Conservation (phyloP, 441 rosid species). For the Aleurites moluccanus region DNA sequence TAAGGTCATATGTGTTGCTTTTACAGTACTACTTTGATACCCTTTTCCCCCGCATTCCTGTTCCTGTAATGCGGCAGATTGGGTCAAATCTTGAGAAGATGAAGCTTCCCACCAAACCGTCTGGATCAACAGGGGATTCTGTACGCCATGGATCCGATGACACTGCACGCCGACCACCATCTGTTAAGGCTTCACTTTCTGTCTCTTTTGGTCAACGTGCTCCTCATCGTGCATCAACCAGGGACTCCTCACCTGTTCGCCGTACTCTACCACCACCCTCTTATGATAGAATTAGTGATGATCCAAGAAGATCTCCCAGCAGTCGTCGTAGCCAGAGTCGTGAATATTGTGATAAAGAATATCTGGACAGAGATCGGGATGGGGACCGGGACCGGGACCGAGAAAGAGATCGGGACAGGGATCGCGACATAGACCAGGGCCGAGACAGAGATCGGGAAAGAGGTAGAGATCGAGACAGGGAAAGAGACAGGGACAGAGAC, state of each 20-base stretch:
- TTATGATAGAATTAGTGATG: slow-evolving; percentile 57
- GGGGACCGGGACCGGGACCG: slow-evolving; percentile 29
- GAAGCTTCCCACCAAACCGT: slow-evolving; percentile 79
- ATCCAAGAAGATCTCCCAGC: slow-evolving; percentile 61
- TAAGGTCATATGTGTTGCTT: slow-evolving; percentile 14
- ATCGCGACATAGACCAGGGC: slow-evolving; percentile 25
- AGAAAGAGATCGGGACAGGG: slow-evolving; percentile 32
- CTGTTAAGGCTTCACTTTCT: slow-evolving; percentile 99
- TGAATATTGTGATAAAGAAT: slow-evolving; percentile 59
- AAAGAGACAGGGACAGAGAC: slow-evolving; percentile 38
- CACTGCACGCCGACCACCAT: slow-evolving; percentile 97
- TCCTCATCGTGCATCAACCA: slow-evolving; percentile 98
- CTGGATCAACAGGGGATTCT: slow-evolving; percentile 81
- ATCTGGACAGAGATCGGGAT: slow-evolving; percentile 36
- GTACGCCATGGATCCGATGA: slow-evolving; percentile 88
- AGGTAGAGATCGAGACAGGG: slow-evolving; percentile 26
- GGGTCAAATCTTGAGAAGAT: slow-evolving; percentile 83
- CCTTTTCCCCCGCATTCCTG: slow-evolving; percentile 94
- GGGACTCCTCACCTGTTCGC: slow-evolving; percentile 97
- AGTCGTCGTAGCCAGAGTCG: slow-evolving; percentile 59
- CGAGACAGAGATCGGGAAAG: slow-evolving; percentile 28
- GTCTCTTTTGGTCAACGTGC: slow-evolving; percentile 99
- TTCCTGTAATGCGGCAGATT: slow-evolving; percentile 88
- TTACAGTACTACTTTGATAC: slow-evolving; percentile 97
- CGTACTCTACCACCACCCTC: slow-evolving; percentile 68